Evolutionary conservation across 257 asterid species (phyloP), one percentile per base, ranked within the genome.

Genomic region (Handroanthus guayacan): DNA sequence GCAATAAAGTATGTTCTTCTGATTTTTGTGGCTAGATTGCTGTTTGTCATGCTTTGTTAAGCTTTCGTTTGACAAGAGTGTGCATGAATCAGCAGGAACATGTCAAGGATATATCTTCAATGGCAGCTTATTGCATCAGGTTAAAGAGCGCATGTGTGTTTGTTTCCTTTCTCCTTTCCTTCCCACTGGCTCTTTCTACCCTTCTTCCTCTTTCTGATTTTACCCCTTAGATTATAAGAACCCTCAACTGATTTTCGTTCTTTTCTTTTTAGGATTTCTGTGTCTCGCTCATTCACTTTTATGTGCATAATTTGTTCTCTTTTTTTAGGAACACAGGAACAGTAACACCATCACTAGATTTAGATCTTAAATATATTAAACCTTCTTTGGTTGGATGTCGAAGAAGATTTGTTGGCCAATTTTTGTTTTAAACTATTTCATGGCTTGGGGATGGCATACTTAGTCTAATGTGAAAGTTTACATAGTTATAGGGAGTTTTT

Each of bases 81-180:
- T 89, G 89, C 85, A 90, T 95, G 96, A 85, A 95, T 95, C 95
- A 91, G 98, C 98, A 95, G 99, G 99, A 87, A 87, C 86, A 79
- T 91, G 94, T 86, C 95, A 95, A 91, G 98, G 97, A 91, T 80
- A 93, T 91, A 84, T 82, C 96, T 89, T 84, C 97, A 82, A 86
- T 95, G 99, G 99, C 99, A 95, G 99, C 99, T 86, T 89, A 86
- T 86, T 92, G 93, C 97, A 78, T 87, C 88, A 88, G 92, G 98
- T 90, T 96, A 92, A 87, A 92, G 90, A 89, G 94, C 86, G 81
- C 91, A 95, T 88, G 97, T 90, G 97, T 95, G 99, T 95, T 95
- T 93, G 99, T 95, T 88, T 91, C 85, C 97, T 91, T 93, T 93
- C 97, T 91, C 99, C 91, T 87, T 90, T 85, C 86, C 94, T 92